Conservation (phyloP, 2,329 filamentous ascomycete genomes). For the Simplicillium aogashimaense region DNA sequence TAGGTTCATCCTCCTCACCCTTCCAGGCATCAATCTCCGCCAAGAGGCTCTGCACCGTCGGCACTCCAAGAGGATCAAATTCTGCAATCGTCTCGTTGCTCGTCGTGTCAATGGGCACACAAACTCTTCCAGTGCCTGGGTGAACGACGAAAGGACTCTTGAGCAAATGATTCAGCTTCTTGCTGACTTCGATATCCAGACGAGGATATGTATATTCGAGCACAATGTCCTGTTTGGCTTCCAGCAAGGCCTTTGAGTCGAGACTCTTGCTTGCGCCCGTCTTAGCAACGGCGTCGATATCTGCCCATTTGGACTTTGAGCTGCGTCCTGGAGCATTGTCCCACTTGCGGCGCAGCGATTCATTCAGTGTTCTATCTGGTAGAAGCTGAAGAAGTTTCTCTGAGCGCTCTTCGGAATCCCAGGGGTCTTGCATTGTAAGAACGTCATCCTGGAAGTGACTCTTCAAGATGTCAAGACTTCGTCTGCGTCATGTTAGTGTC, state of each 20-base stretch:
- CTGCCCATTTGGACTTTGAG: constrained; percentile 80
- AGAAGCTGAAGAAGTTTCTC: constrained; percentile 76
- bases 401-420: constrained; percentile 58
- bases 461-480: constrained; percentile 77
- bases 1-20: constrained; percentile 29
- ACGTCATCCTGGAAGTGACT: constrained; percentile 78
- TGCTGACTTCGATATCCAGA: constrained; percentile 92
- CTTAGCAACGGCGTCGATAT: constrained; percentile 81
- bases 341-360: constrained; percentile 84
- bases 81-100: constrained; percentile 48
- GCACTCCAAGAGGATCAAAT: constrained; percentile 83
- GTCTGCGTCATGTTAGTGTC: constrained; percentile 32
- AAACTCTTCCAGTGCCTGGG: constrained; percentile 86
- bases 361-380: constrained; percentile 67
- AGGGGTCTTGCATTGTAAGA: constrained; percentile 78
- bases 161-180: constrained; percentile 95
- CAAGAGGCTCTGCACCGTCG: constrained; percentile 74
- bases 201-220: constrained; percentile 97
- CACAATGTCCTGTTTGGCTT: constrained; percentile 92
- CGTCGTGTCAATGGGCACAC: constrained; percentile 80
- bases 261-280: constrained; percentile 62
- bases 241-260: constrained; percentile 63
- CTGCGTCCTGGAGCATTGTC: constrained; percentile 68
- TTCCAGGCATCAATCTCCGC: constrained; percentile 80
- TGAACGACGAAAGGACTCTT: constrained; percentile 97